These are phyloP conservation scores for Leavenworthia alabamica DNA, from an alignment of 345 rosid genomes.

Conservation along the genomic window DNA sequence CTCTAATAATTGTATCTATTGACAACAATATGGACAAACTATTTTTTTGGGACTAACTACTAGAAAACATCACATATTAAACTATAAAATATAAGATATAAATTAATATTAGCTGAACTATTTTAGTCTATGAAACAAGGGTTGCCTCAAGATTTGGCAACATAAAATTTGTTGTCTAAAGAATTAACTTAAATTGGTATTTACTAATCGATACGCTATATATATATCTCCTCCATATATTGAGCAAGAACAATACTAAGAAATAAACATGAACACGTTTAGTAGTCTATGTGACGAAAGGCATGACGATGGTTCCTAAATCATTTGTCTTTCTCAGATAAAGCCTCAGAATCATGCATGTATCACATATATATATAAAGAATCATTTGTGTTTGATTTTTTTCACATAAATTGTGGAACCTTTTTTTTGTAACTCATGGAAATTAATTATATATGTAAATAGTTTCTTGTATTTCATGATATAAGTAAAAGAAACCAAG, in stretches of 20 bases:
- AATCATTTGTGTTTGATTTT: neutral
- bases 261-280: neutral
- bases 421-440: neutral
- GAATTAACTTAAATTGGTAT: neutral
- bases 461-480: neutral
- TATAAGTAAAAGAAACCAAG: neutral
- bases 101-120: neutral
- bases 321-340: neutral
- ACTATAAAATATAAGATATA: too few species aligned
- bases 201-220: neutral
- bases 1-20: neutral
- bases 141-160: neutral
- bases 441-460: neutral
- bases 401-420: neutral
- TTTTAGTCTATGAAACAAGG: too few species aligned
- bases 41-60: neutral
- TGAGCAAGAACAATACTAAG: neutral
- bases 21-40: neutral
- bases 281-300: constrained; percentile 21
- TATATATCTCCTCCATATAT: neutral
- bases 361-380: neutral
- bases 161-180: neutral
- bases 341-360: neutral
- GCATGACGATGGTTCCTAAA: constrained; percentile 15
- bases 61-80: too few species aligned